Percentiles rank a stretch among this genome's conserved stretches.
Evolutionary conservation across 306 rosid genomes (phyloP).

Genomic region (Ormosia semicastrata): DNA sequence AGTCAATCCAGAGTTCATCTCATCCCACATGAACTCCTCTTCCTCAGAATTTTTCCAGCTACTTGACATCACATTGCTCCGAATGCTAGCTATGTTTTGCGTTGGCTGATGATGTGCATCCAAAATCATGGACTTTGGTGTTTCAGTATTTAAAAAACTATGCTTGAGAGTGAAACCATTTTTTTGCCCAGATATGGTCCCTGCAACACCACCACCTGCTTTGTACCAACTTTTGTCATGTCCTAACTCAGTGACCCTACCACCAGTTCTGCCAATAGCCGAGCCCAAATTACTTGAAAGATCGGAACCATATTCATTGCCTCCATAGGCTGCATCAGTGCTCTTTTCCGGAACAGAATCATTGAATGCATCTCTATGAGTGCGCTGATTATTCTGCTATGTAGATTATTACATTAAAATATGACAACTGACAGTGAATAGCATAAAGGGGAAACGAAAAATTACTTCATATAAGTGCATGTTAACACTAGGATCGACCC

Average conservation of each 20-base stretch:
- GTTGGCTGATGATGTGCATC: slow-evolving; percentile 42
- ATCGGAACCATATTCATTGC: slow-evolving; percentile 53
- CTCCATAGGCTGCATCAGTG: slow-evolving; percentile 43
- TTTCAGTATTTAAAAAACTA: slow-evolving; percentile 47
- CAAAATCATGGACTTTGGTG: slow-evolving; percentile 46
- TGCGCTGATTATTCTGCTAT: slow-evolving; percentile 57
- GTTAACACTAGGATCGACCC: slow-evolving; percentile 50
- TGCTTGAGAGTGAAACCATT: slow-evolving; percentile 59
- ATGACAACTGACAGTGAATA: slow-evolving; percentile 13
- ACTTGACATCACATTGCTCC: slow-evolving; percentile 45
- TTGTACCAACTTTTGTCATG: slow-evolving; percentile 57
- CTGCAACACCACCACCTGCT: slow-evolving; percentile 47
- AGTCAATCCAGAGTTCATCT: slow-evolving; percentile 55
- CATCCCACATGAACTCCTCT: slow-evolving; percentile 90
- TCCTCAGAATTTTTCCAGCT: slow-evolving; percentile 95
- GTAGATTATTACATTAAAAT: slow-evolving; percentile 14
- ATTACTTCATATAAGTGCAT: slow-evolving; percentile 33
- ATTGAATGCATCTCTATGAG: slow-evolving; percentile 42
- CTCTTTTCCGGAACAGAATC: slow-evolving; percentile 63
- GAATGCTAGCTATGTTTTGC: slow-evolving; percentile 40
- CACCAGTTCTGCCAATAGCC: slow-evolving; percentile 43
- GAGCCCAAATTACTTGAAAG: slow-evolving; percentile 48
- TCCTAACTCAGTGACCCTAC: slow-evolving; percentile 46
- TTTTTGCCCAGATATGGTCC: slow-evolving; percentile 56
- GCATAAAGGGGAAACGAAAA: slow-evolving; percentile 4